A percentile compares a stretch with the other conserved stretches of the same genome.
Conservation (phyloP, 495 filamentous ascomycete species). For the Aspergillus sparsus region DNA sequence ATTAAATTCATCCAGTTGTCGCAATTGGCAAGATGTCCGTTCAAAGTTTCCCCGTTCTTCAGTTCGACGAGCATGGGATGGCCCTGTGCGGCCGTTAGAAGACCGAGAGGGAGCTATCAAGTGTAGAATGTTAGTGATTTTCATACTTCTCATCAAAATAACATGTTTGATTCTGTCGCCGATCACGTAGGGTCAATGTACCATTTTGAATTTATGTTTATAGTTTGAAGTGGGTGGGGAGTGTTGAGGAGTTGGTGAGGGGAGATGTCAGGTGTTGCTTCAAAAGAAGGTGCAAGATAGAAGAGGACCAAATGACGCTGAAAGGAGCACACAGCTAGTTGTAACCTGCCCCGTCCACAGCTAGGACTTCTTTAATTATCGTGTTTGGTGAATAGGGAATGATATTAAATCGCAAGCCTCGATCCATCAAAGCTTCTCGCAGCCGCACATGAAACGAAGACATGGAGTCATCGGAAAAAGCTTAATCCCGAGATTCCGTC, state of each 20-base stretch:
- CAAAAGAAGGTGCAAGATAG: background rate
- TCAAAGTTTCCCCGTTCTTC: constrained; percentile 97
- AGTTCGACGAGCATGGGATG: constrained; percentile 99
- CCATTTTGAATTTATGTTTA: constrained; percentile 14
- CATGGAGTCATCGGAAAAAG: constrained; percentile 36
- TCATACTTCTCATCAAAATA: background rate
- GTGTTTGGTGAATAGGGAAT: background rate
- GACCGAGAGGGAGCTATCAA: constrained; percentile 80
- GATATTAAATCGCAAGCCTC: background rate
- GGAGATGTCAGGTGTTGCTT: background rate
- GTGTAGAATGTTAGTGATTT: constrained; percentile 11
- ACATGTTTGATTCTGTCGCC: background rate
- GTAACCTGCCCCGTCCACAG: too few relatives aligned
- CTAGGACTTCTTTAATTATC: background rate
- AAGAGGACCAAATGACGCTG: too few relatives aligned
- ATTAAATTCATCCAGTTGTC: constrained; percentile 99
- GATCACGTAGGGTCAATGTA: constrained; percentile 22
- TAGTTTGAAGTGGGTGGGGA: constrained; percentile 5
- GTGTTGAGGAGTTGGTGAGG: background rate
- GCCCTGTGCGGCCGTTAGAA: constrained; percentile 93
- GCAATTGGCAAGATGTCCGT: constrained; percentile 92
- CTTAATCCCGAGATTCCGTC: constrained; percentile 30
- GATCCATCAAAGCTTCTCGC: background rate
- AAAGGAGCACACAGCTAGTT: too few relatives aligned
- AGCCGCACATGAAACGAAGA: background rate